Conservation (phyloP, 2,329 filamentous ascomycete species). For the Didymella segeticola region DNA sequence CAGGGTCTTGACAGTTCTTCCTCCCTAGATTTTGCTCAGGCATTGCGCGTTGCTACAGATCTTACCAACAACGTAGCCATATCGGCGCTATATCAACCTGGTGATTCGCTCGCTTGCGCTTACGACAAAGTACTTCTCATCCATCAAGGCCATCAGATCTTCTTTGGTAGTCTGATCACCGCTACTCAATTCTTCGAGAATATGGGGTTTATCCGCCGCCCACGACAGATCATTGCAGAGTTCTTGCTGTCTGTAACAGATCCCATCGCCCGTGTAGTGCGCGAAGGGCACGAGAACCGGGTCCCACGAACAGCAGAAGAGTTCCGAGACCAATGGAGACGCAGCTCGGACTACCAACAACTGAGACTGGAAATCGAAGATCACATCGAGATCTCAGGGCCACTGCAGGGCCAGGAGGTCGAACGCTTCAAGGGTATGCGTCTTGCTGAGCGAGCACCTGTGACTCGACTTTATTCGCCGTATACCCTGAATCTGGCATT, state of each 20-base stretch:
- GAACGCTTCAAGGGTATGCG: not conserved
- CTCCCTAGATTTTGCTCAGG: constrained; percentile 53
- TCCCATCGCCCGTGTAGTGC: constrained; percentile 47
- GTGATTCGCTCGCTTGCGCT: not conserved
- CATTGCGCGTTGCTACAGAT: constrained; percentile 50
- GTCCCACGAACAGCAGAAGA: constrained; percentile 53
- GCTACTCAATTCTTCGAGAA: constrained; percentile 71
- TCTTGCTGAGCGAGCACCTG: not conserved
- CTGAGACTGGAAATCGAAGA: not conserved
- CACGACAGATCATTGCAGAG: constrained; percentile 69
- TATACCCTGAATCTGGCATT: not conserved
- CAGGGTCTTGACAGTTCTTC: constrained; percentile 68
- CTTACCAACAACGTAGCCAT: not conserved
- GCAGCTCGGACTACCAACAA: not conserved
- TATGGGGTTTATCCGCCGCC: constrained; percentile 64
- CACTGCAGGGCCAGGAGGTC: not conserved
- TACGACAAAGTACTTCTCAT: constrained; percentile 23
- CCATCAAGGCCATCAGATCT: constrained; percentile 71
- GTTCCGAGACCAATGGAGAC: constrained; percentile 56
- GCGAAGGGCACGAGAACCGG: constrained; percentile 46
- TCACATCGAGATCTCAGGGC: not conserved
- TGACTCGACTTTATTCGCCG: not conserved
- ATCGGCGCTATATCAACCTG: constrained; percentile 4
- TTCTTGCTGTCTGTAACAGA: constrained; percentile 74
- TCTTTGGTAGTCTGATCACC: constrained; percentile 66